phyloP scores from a whole-genome alignment of 805 yeast species.

The Myxozyma neotropica region DNA sequence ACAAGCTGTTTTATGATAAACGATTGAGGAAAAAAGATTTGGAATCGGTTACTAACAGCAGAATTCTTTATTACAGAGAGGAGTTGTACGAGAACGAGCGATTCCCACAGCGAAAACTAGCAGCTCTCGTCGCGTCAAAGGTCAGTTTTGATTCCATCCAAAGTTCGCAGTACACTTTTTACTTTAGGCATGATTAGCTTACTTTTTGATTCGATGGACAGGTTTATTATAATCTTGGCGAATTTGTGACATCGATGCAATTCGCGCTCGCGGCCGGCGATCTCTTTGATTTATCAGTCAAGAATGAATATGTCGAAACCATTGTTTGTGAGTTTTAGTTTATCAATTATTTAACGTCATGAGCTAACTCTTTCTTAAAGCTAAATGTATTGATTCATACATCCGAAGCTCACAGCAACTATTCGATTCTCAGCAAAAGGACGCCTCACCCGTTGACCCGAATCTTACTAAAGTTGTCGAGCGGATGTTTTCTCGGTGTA shows the following conservation, averaged over 20 bases:
- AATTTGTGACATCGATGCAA: slow-evolving; percentile 85
- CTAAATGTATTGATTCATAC: slow-evolving; percentile 87
- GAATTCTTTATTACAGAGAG: slow-evolving; percentile 52
- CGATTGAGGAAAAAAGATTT: neutral
- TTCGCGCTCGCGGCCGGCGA: slow-evolving; percentile 85
- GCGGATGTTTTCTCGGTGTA: slow-evolving; percentile 81
- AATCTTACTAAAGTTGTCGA: slow-evolving; percentile 75
- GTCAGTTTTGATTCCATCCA: slow-evolving; percentile 50
- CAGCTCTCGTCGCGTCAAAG: slow-evolving; percentile 91
- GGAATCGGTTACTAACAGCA: slow-evolving; percentile 4
- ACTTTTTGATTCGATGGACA: neutral
- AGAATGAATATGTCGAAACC: slow-evolving; percentile 87
- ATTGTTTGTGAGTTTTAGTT: slow-evolving; percentile 58
- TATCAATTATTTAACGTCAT: no score
- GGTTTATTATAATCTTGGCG: slow-evolving; percentile 84
- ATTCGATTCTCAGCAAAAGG: slow-evolving; percentile 13
- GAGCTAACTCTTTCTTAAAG: slow-evolving; percentile 7
- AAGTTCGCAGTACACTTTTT: neutral
- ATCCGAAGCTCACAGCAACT: slow-evolving; percentile 60
- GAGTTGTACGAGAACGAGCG: slow-evolving; percentile 82
- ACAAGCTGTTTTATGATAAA: neutral
- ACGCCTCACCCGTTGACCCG: slow-evolving; percentile 47
- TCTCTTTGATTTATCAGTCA: slow-evolving; percentile 71
- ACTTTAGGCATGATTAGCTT: neutral
- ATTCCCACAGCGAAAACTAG: slow-evolving; percentile 76